These are phyloP conservation scores for Heritiera fomes DNA, from an alignment of 345 rosid genomes.

Conservation along the genomic window DNA sequence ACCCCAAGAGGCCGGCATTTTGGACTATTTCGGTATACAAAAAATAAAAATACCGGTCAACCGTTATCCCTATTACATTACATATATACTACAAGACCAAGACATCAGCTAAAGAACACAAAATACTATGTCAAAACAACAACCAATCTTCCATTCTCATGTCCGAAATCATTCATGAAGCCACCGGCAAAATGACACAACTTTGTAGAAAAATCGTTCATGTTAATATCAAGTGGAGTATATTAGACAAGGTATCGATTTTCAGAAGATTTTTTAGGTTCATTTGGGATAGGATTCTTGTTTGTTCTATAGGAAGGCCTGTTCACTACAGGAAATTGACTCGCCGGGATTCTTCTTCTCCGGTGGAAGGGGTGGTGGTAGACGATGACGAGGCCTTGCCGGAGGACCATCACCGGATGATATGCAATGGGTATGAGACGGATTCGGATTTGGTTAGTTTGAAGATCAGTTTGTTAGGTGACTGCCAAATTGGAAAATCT, in stretches of 20 bases:
- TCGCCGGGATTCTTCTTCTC: conserved; percentile 44
- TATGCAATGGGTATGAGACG: conserved; percentile 39
- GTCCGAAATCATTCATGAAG: conserved; percentile 42
- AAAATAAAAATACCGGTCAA: conserved; percentile 47
- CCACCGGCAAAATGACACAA: conserved; percentile 54
- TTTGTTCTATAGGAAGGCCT: conserved; percentile 70
- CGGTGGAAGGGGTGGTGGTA: conserved; percentile 32
- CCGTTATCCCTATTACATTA: conserved; percentile 22
- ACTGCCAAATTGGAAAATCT: conserved; percentile 91
- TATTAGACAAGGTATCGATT: conserved; percentile 54
- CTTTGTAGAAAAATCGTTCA: conserved; percentile 53
- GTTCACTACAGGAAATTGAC: conserved; percentile 51
- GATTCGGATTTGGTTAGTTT: conserved; percentile 82
- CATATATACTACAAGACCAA: conserved; percentile 10
- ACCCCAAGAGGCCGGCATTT: conserved; percentile 47
- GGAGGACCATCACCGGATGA: conserved; percentile 26
- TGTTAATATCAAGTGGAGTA: conserved; percentile 56
- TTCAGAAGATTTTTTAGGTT: conserved; percentile 64
- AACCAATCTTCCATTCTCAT: conserved; percentile 29
- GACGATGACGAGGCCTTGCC: conserved; percentile 20
- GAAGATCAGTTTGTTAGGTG: conserved; percentile 92
- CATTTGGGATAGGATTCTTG: conserved; percentile 76
- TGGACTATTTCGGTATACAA: conserved; percentile 36
- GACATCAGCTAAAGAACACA: not conserved
- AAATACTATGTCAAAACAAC: conserved; percentile 18